Evolutionary conservation across 352 stramenopile genomes (phyloP).

Genomic region (Blastocystis sp.): DNA sequence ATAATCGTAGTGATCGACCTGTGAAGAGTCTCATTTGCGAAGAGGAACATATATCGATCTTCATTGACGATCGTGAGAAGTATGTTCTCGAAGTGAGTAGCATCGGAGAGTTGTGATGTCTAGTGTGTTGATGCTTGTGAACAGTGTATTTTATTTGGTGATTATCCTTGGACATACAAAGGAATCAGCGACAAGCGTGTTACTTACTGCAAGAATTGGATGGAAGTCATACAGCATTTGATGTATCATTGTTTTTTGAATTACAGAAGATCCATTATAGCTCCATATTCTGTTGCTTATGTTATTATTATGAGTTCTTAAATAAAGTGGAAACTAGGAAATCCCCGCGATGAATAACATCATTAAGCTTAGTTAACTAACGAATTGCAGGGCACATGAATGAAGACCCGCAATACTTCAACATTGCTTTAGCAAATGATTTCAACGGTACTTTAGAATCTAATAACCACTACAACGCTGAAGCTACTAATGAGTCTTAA

Average conservation of each 20-base stretch:
- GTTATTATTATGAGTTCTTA: no score
- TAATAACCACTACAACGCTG: no score
- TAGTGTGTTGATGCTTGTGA: conserved; percentile 31
- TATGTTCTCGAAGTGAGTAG: conserved; percentile 3
- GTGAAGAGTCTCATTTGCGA: conserved; percentile 17
- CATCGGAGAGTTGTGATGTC: neutral
- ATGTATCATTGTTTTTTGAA: neutral
- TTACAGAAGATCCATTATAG: neutral
- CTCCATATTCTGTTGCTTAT: no score
- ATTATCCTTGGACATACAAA: conserved; percentile 32
- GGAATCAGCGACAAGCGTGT: conserved; percentile 18
- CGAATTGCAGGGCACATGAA: no score
- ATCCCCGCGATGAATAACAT: no score
- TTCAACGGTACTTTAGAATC: no score
- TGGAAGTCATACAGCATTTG: neutral
- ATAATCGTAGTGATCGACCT: neutral
- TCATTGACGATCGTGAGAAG: conserved; percentile 40
- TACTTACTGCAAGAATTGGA: conserved; percentile 41
- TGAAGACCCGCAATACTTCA: no score
- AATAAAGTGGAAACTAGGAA: no score
- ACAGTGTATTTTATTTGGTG: conserved; percentile 34
- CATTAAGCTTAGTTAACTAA: no score
- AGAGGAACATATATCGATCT: conserved; percentile 29
- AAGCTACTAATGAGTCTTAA: no score
- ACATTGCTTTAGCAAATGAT: no score